Conservation (phyloP, 139 green algal genomes). For the Chlorella sp. region DNA sequence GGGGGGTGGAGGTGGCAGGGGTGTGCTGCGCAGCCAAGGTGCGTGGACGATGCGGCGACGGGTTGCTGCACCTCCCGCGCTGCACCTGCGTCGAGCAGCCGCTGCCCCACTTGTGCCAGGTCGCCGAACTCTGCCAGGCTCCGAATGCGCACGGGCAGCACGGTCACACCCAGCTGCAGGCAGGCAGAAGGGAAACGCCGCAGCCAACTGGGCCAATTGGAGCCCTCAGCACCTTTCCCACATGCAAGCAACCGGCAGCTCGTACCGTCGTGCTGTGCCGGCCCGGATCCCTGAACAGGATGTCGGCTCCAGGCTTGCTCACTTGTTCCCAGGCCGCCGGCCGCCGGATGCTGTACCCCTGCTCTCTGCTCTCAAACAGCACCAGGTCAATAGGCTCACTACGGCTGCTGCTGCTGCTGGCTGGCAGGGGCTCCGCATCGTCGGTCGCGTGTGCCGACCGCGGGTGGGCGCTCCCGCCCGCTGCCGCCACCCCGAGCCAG, state of each 20-base stretch:
- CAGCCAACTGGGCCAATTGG: too few species aligned
- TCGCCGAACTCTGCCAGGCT: conserved; percentile 66
- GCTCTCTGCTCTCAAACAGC: neutral
- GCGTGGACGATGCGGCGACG: neutral
- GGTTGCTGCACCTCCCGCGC: neutral
- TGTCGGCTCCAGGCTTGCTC: conserved; percentile 67
- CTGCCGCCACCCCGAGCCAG: too few species aligned
- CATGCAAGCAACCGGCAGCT: too few species aligned
- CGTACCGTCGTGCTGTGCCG: conserved; percentile 60
- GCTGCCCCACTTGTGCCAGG: conserved; percentile 53
- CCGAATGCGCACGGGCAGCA: conserved; percentile 68
- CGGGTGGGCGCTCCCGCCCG: too few species aligned
- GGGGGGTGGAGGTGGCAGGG: neutral
- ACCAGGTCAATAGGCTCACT: neutral
- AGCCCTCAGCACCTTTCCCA: too few species aligned
- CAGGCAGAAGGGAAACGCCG: too few species aligned
- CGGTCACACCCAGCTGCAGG: too few species aligned
- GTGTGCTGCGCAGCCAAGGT: too few species aligned
- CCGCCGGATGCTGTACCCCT: conserved; percentile 21
- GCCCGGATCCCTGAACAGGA: conserved; percentile 73
- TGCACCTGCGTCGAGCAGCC: conserved; percentile 60
- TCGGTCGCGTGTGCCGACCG: too few species aligned
- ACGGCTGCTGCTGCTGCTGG: neutral
- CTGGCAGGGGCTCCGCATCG: too few species aligned
- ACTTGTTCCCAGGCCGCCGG: conserved; percentile 35